Evolutionary conservation across 495 filamentous ascomycete species (phyloP).

Genomic region (Chaetomium fimeti): DNA sequence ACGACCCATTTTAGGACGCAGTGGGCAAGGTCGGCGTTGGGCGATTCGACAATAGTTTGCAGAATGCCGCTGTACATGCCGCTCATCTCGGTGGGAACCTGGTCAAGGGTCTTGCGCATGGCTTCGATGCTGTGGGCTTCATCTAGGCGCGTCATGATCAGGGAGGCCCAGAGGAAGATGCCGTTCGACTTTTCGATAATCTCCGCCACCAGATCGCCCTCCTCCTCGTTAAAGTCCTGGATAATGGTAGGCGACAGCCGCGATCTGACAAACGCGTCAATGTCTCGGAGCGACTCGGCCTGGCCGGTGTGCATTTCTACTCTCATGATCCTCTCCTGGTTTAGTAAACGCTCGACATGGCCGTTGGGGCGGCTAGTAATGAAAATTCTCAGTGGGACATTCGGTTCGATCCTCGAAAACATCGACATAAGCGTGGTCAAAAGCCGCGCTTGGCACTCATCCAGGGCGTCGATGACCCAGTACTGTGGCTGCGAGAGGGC

Average conservation of each 20-base stretch:
- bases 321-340: conserved; percentile 10
- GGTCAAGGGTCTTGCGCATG: conserved; percentile 24
- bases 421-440: conserved; percentile 31
- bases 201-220: conserved; percentile 8
- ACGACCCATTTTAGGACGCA: conserved; percentile 30
- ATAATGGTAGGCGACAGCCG: conserved; percentile 19
- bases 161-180: conserved; percentile 27
- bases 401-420: conserved; percentile 28
- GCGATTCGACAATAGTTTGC: conserved; percentile 16
- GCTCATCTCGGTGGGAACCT: conserved; percentile 29
- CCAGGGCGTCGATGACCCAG: conserved; percentile 34
- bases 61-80: conserved; percentile 28
- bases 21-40: conserved; percentile 24
- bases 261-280: conserved; percentile 17
- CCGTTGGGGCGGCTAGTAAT: conserved; percentile 35
- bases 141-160: conserved; percentile 20
- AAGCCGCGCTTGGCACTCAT: conserved; percentile 23
- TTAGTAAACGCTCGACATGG: conserved; percentile 17
- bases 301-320: conserved; percentile 25
- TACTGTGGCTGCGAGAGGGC: conserved; percentile 23
- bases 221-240: conserved; percentile 11
- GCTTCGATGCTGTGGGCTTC: conserved; percentile 25
- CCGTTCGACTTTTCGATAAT: conserved; percentile 24
- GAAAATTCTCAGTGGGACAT: conserved; percentile 35
- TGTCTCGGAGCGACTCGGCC: conserved; percentile 24